These are phyloP conservation scores for Dothidotthia symphoricarpi DNA, from an alignment of 2,329 filamentous ascomycete species.

Conservation along the genomic window DNA sequence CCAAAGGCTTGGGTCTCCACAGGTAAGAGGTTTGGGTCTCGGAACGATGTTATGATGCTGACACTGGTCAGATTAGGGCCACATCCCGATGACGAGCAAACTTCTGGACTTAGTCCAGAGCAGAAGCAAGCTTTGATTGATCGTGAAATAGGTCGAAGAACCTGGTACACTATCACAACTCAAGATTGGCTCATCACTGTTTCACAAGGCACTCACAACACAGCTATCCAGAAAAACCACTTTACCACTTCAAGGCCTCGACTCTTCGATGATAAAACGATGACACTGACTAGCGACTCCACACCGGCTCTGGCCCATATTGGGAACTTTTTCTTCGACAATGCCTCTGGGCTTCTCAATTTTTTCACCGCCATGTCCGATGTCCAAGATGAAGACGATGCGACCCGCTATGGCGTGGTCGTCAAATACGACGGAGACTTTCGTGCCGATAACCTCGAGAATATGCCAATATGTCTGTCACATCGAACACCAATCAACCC, in stretches of 20 bases:
- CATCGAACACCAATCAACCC: slow-evolving; percentile 33
- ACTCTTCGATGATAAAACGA: slow-evolving; percentile 41
- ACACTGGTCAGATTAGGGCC: slow-evolving; percentile 14
- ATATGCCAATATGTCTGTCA: slow-evolving; percentile 38
- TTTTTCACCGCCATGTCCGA: slow-evolving; percentile 42
- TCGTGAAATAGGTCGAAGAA: slow-evolving; percentile 42
- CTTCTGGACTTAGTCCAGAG: slow-evolving; percentile 14
- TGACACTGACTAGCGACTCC: slow-evolving; percentile 19
- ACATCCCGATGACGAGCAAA: slow-evolving; percentile 28
- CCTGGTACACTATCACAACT: slow-evolving; percentile 42
- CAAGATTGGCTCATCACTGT: slow-evolving; percentile 48
- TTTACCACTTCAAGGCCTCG: slow-evolving; percentile 37
- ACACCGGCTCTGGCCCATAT: slow-evolving; percentile 34
- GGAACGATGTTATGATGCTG: neutral
- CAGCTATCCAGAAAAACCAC: slow-evolving; percentile 34
- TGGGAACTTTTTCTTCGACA: slow-evolving; percentile 34
- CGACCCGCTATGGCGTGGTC: slow-evolving; percentile 43
- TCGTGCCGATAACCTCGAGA: slow-evolving; percentile 35
- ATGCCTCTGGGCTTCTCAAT: slow-evolving; percentile 40
- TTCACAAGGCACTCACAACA: slow-evolving; percentile 42
- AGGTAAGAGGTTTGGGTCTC: slow-evolving; percentile 6
- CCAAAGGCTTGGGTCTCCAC: slow-evolving; percentile 50
- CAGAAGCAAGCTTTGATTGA: slow-evolving; percentile 31
- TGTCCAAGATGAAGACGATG: slow-evolving; percentile 31
- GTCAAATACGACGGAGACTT: slow-evolving; percentile 44